These are phyloP conservation scores for Leucosporidium scottii DNA, from an alignment of 768 basidiomycete genomes.

Conservation along the genomic window DNA sequence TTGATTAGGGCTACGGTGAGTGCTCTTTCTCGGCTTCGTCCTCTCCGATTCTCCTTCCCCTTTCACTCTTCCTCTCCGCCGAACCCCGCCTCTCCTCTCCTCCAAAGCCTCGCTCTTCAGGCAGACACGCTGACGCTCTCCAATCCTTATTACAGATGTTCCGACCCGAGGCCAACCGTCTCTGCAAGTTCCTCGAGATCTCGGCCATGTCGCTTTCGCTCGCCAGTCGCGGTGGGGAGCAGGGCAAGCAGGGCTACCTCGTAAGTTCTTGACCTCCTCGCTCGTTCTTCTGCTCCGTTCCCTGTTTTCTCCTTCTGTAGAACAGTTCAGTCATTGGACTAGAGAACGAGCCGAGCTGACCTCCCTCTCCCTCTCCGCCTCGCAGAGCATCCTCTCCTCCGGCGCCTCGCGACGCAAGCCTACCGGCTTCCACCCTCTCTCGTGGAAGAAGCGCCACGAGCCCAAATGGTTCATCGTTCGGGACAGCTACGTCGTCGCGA, in stretches of 20 bases:
- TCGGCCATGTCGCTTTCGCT: slow-evolving; percentile 76
- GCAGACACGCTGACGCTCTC: neutral
- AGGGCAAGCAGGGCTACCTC: slow-evolving; percentile 85
- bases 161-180: slow-evolving; percentile 80
- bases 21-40: neutral
- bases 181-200: slow-evolving; percentile 85
- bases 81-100: neutral
- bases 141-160: slow-evolving; percentile 62
- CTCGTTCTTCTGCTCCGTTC: slow-evolving; percentile 34
- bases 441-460: slow-evolving; percentile 49
- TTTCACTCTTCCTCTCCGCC: neutral
- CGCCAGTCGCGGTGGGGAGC: slow-evolving; percentile 64
- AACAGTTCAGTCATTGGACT: neutral
- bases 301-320: neutral
- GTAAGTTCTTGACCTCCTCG: slow-evolving; percentile 11
- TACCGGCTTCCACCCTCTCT: slow-evolving; percentile 45
- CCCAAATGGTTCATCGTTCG: slow-evolving; percentile 85
- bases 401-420: slow-evolving; percentile 55
- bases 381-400: slow-evolving; percentile 52
- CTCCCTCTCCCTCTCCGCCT: neutral
- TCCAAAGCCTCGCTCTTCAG: no score
- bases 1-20: slow-evolving; percentile 83
- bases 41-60: neutral
- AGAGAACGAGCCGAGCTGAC: neutral
- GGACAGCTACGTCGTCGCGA: slow-evolving; percentile 80